phyloP scores from a whole-genome alignment of 1,139 yeast genomes.

The Suhomyces wounanorum region DNA sequence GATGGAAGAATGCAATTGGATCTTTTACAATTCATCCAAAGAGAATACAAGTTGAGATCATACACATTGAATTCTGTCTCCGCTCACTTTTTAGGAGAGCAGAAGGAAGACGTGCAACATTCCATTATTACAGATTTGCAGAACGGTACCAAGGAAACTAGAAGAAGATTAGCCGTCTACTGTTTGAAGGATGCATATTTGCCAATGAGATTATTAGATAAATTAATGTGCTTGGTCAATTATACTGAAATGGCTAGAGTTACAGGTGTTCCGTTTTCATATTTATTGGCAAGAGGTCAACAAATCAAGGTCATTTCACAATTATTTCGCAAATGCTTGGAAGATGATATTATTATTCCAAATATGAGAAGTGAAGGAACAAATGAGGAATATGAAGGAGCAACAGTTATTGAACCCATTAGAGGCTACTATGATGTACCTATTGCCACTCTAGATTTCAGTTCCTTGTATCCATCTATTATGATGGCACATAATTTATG shows the following conservation, averaged over 20 bases:
- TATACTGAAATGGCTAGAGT: conserved; percentile 99
- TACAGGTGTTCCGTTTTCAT: conserved; percentile 97
- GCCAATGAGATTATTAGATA: conserved; percentile 84
- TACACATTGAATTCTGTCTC: conserved; percentile 95
- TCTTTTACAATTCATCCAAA: conserved; percentile 85
- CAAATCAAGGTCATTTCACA: conserved; percentile 97
- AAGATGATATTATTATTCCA: conserved; percentile 85
- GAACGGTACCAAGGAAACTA: conserved; percentile 87
- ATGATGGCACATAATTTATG: conserved; percentile 99
- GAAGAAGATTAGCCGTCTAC: conserved; percentile 94
- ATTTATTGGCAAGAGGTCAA: conserved; percentile 87
- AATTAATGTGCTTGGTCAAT: conserved; percentile 93
- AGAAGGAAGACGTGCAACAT: conserved; percentile 97
- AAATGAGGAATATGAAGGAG: conserved; percentile 96
- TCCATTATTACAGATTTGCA: conserved; percentile 94
- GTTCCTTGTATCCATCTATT: conserved; percentile 95
- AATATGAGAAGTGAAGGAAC: conserved; percentile 82
- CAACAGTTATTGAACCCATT: conserved; percentile 95
- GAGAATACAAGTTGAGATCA: conserved; percentile 92
- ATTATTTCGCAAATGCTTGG: conserved; percentile 85
- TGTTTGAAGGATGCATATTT: conserved; percentile 95
- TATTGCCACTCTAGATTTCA: conserved; percentile 96
- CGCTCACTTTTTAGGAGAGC: conserved; percentile 91
- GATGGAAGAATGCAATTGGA: conserved; percentile 97
- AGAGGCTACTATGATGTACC: conserved; percentile 97